Evolutionary conservation across 2,329 filamentous ascomycete genomes (phyloP).

Genomic region (Plenodomus lindquistii): DNA sequence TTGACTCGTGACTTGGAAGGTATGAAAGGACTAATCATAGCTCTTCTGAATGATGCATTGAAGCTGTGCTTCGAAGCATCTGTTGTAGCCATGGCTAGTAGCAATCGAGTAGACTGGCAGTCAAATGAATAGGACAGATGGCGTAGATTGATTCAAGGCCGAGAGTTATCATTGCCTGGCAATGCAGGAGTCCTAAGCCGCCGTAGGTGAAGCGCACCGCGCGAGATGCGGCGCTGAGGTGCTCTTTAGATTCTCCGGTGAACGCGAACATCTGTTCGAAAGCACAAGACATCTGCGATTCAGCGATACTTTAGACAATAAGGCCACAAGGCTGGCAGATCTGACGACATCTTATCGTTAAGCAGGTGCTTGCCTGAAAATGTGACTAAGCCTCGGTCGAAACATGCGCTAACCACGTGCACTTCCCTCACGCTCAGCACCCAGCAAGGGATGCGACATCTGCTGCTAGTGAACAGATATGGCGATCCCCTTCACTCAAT

Average conservation of each 20-base stretch:
- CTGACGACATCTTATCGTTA: not conserved
- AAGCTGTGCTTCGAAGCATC: not conserved
- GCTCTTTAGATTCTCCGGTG: not conserved
- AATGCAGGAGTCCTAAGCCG: not conserved
- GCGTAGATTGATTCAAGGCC: not conserved
- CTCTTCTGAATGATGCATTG: constrained; percentile 6
- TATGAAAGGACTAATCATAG: constrained; percentile 7
- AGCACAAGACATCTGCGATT: not conserved
- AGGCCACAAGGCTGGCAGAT: not conserved
- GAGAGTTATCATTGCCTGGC: not conserved
- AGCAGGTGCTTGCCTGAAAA: not conserved
- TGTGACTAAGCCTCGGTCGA: not conserved
- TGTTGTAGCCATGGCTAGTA: not conserved
- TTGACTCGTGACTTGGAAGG: constrained; percentile 1
- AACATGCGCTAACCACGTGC: not conserved
- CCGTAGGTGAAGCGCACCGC: not conserved
- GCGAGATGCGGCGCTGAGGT: not conserved
- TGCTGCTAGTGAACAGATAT: no score
- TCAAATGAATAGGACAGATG: not conserved
- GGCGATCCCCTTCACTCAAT: no score
- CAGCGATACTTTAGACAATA: not conserved
- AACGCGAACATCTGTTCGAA: not conserved
- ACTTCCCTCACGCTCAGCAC: not conserved
- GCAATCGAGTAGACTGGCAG: not conserved
- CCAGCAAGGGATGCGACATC: no score